Percentiles rank a stretch among this genome's conserved stretches.
These are phyloP conservation scores for Ephemerocybe angulata DNA, from an alignment of 768 basidiomycete species.

Conservation along the genomic window DNA sequence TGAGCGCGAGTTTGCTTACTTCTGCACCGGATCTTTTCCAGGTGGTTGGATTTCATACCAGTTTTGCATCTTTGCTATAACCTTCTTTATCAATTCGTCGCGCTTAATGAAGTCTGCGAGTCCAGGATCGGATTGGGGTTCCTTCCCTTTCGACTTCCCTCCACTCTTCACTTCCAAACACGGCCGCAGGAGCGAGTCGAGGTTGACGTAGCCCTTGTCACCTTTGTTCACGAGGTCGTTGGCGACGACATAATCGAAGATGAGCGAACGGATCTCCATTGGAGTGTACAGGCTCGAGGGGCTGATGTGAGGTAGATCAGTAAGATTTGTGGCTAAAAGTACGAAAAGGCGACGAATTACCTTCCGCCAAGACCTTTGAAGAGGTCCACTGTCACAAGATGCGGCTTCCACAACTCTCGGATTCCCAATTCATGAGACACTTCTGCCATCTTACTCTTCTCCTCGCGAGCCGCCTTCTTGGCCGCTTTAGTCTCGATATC, in stretches of 20 bases:
- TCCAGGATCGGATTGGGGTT: slow-evolving; percentile 11
- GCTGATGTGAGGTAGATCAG: slow-evolving; percentile 33
- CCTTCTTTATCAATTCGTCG: slow-evolving; percentile 53
- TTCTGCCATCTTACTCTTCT: slow-evolving; percentile 39
- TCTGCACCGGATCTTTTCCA: slow-evolving; percentile 53
- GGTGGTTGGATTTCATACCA: slow-evolving; percentile 66
- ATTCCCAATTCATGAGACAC: slow-evolving; percentile 51
- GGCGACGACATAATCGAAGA: slow-evolving; percentile 61
- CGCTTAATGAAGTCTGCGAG: slow-evolving; percentile 57
- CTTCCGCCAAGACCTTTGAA: slow-evolving; percentile 62
- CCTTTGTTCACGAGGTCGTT: slow-evolving; percentile 60
- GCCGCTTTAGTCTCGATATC: slow-evolving; percentile 63
- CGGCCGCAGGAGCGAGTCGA: slow-evolving; percentile 46
- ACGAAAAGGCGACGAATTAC: slow-evolving; percentile 37
- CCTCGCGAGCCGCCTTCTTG: slow-evolving; percentile 50
- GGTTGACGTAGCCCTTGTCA: slow-evolving; percentile 68
- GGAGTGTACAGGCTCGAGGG: slow-evolving; percentile 50
- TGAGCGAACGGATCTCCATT: slow-evolving; percentile 49
- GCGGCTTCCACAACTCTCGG: slow-evolving; percentile 75
- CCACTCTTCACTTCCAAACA: slow-evolving; percentile 36
- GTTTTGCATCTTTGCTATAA: slow-evolving; percentile 66
- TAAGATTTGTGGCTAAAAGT: too few relatives aligned
- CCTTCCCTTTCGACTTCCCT: slow-evolving; percentile 30
- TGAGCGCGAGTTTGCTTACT: slow-evolving; percentile 40
- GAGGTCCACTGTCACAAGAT: slow-evolving; percentile 48